Base-by-base conservation (phyloP, 2,329 filamentous ascomycete species). In the Didymella arachidicola region DNA sequence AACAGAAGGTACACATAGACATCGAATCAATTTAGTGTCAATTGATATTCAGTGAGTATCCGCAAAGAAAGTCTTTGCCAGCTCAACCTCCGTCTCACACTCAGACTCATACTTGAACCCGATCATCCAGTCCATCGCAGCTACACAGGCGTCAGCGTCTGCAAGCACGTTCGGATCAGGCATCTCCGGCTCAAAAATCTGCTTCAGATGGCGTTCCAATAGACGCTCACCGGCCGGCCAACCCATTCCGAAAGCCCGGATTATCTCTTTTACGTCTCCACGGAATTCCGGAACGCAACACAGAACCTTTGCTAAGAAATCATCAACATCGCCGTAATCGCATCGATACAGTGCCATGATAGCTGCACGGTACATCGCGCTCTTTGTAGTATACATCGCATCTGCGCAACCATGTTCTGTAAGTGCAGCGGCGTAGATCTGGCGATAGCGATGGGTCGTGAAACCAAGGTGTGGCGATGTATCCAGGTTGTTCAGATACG, bases 401-500 rank as follows among this genome's bases (percentile, higher is more conserved):
- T 65, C 61, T 22, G 38, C 10, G 7, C 48, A 18, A 4, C 53
- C 46, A 7, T 51, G 7, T 7, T 64, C 58, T 2, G 46, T 7
- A 43, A 67, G 64, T 4, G 60, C 58, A 7, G 60, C 30, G 1
- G 57, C 50, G 22, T 67, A 69, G 11, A 66, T n/a, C 16, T 58
- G 36, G 4, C 65, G 60, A 36, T 69, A 69, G 11, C 43, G 39
- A 10, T 62, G 39, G 10, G 61, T 29, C 0, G 36, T 39, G 52
- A 59, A 61, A 7, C 49, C 18, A 30, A 55, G 38, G 16, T 56
- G 50, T 1, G 32, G 39, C 11, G n/a, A 12, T 2, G 14, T 36
- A 2, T 18, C 26, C 5, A 50, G 38, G 18, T 42, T 30, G 26
- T 42, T 50, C 12, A 50, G 47, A n/a, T 42, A 52, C 1, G 45